Conservation (phyloP, 2,329 filamentous ascomycete genomes). For the Ceratocystis eucalypticola region DNA sequence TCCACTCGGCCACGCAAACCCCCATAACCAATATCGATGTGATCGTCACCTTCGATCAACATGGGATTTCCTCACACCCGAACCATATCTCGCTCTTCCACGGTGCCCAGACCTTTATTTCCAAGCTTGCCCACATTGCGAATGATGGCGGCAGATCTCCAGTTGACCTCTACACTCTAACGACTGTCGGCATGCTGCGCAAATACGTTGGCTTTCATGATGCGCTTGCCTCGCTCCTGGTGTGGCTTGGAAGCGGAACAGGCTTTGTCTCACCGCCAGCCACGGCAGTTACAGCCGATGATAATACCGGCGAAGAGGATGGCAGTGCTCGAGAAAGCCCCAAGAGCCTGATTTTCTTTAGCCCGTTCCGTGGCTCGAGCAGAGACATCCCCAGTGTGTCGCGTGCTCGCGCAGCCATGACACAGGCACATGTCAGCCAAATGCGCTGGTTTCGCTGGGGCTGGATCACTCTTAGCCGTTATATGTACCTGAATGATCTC, state of each 20-base stretch:
- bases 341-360: slow-evolving; percentile 55
- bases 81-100: slow-evolving; percentile 87
- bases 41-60: slow-evolving; percentile 77
- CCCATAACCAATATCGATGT: slow-evolving; percentile 54
- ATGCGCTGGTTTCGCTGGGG: slow-evolving; percentile 98
- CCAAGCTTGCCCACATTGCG: slow-evolving; percentile 41
- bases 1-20: slow-evolving; percentile 27
- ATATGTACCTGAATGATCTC: slow-evolving; percentile 93
- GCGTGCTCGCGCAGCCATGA: slow-evolving; percentile 74
- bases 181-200: slow-evolving; percentile 54
- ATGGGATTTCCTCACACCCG: slow-evolving; percentile 73
- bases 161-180: slow-evolving; percentile 75
- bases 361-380: slow-evolving; percentile 45
- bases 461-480: slow-evolving; percentile 81
- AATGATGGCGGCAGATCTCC: slow-evolving; percentile 7
- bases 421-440: slow-evolving; percentile 76
- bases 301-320: slow-evolving; percentile 15
- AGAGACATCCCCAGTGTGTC: slow-evolving; percentile 26
- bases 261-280: slow-evolving; percentile 17
- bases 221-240: slow-evolving; percentile 52
- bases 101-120: slow-evolving; percentile 62
- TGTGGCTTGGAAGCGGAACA: slow-evolving; percentile 34
- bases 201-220: slow-evolving; percentile 78
- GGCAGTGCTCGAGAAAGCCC: slow-evolving; percentile 31
- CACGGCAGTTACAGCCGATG: slow-evolving; percentile 1